Evolutionary conservation across 2,329 filamentous ascomycete species (phyloP).

Genomic region (Drechslerella dactyloides): DNA sequence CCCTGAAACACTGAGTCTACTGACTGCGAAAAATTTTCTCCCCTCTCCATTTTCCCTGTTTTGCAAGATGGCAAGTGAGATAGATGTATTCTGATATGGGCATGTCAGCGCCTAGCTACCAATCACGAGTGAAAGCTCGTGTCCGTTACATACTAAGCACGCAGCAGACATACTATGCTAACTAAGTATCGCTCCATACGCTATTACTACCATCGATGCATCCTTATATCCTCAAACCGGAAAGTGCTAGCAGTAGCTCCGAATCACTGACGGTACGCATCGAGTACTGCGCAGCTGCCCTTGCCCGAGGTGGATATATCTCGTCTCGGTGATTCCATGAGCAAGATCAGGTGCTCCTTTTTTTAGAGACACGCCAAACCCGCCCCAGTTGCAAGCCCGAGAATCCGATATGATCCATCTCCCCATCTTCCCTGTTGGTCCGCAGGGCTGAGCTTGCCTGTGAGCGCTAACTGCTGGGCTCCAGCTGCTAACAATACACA

Average conservation of each 20-base stretch:
- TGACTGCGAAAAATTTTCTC: constrained; percentile 32
- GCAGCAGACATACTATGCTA: no score
- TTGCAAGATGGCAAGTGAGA: constrained; percentile 2
- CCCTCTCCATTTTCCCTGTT: no score
- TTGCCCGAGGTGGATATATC: no score
- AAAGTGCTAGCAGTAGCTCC: constrained; percentile 18
- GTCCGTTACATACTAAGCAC: neutral
- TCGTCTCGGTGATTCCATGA: constrained; percentile 25
- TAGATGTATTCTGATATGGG: neutral
- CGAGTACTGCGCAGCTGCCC: constrained; percentile 5
- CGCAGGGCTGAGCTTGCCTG: constrained; percentile 45
- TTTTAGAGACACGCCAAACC: constrained; percentile 42
- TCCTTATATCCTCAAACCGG: constrained; percentile 12
- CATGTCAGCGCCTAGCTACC: constrained; percentile 23
- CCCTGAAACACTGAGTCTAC: neutral
- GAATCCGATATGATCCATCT: constrained; percentile 6
- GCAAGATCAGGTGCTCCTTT: constrained; percentile 46
- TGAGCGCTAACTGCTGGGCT: constrained; percentile 22
- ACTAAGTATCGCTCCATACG: no score
- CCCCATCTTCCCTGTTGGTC: constrained; percentile 7
- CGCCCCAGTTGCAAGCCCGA: constrained; percentile 7
- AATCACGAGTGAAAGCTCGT: constrained; percentile 38
- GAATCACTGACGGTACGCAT: constrained; percentile 25
- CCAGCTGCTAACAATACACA: no score
- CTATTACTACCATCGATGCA: no score